Base-by-base conservation (phyloP, 768 basidiomycete species). In the Trametes gibbosa region DNA sequence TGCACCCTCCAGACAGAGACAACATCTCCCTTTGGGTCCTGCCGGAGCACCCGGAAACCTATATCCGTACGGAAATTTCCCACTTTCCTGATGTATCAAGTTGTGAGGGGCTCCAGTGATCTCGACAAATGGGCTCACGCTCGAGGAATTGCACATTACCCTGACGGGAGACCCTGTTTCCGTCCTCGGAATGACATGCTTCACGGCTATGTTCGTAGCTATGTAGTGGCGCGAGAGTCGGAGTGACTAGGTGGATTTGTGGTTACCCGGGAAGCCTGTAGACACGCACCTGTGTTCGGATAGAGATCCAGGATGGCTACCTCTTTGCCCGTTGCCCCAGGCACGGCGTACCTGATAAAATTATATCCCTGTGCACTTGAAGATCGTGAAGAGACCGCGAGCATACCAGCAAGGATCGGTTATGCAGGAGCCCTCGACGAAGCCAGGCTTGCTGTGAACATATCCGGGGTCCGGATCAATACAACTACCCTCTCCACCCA, bases 291-390 rank as follows among this genome's bases (percentile, higher is more conserved):
- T 8, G 84, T 85, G n/a, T 73, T 73, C 2, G 80, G 79, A 59
- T 83, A 82, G 23, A 86, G 68, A 65, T 85, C 84, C 37, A 85
- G 76, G 47, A 86, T 84, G 6, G 73, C 73, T 23, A 81, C 81
- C 69, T 86, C 84, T 61, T 79, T 82, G 27, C 84, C 82, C 0
- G 83, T 84, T 9, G 83, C 82, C 21, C 77, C 77, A 2, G 74
- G 59, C 0, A 85, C 82, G 46, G 65, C 72, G 66, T 85, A 83
- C 65, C 64, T 65, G 39, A 21, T 16, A 10, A 29, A 25, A n/a
- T n/a, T n/a, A n/a, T n/a, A n/a, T n/a, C n/a, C n/a, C n/a, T n/a
- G n/a, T n/a, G n/a, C n/a, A n/a, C n/a, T n/a, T n/a, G n/a, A n/a
- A n/a, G n/a, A n/a, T n/a, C n/a, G n/a, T n/a, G 29, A 10, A 13